A percentile compares a stretch with the other conserved stretches of the same genome.
Evolutionary conservation across 768 basidiomycete species (phyloP).

Genomic region (Amanita jacksonii): DNA sequence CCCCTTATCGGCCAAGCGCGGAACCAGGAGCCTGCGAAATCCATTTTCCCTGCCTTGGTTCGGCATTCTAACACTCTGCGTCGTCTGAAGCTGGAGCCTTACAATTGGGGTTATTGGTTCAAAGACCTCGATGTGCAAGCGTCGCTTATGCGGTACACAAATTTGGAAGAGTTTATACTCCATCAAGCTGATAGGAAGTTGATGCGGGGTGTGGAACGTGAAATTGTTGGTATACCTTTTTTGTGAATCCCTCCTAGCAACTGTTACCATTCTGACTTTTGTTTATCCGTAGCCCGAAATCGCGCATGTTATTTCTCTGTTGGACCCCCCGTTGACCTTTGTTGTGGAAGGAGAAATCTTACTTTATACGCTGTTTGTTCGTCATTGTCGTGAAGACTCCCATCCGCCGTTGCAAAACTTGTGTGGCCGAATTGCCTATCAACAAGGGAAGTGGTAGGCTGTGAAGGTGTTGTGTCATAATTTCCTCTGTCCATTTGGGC

Average conservation of each 20-base stretch:
- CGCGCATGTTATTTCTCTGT: background rate
- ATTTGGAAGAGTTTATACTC: constrained; percentile 5
- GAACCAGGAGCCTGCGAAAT: background rate
- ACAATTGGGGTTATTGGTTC: constrained; percentile 7
- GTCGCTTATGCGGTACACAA: background rate
- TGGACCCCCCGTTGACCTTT: background rate
- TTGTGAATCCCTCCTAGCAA: background rate
- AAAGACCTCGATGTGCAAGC: background rate
- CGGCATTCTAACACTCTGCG: background rate
- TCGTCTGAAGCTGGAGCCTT: constrained; percentile 1
- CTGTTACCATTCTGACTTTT: no score
- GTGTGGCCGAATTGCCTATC: background rate
- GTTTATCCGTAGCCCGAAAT: background rate
- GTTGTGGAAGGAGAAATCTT: background rate
- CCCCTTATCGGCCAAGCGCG: background rate
- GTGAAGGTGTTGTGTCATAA: background rate
- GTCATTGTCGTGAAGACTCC: background rate
- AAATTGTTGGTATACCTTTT: background rate
- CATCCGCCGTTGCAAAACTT: background rate
- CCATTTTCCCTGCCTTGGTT: background rate
- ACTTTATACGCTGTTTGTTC: background rate
- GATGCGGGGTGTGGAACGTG: background rate
- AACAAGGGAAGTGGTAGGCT: constrained; percentile 1
- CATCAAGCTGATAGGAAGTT: background rate
- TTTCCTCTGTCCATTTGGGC: no score